Percentiles rank a stretch among this genome's conserved stretches.
Conservation (phyloP, 805 yeast genomes). For the Nakazawaea populi region DNA sequence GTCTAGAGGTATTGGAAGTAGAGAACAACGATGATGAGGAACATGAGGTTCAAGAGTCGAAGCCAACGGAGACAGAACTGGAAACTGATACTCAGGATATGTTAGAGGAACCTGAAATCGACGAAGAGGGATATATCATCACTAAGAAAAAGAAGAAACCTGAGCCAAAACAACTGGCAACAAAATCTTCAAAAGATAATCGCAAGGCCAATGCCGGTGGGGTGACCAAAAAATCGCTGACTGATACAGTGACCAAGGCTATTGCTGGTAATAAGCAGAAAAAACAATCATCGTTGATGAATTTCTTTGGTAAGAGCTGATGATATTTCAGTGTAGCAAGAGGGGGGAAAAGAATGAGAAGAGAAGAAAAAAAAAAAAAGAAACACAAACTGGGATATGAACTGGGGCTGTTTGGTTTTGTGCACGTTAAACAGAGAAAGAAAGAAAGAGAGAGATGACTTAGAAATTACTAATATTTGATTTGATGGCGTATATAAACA, state of each 20-base stretch:
- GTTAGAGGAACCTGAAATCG: conserved; percentile 22
- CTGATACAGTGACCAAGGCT: conserved; percentile 6
- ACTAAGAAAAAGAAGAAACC: conserved; percentile 20
- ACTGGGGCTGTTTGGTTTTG: background rate
- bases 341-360: too few species aligned
- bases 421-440: background rate
- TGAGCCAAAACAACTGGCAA: background rate
- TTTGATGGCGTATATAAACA: background rate
- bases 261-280: conserved; percentile 20
- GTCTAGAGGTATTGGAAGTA: background rate
- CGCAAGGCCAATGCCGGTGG: too few species aligned
- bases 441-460: background rate
- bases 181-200: too few species aligned
- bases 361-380: too few species aligned
- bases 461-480: conserved; percentile 8
- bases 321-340: background rate
- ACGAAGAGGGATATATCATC: conserved; percentile 47
- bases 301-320: conserved; percentile 37
- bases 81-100: conserved; percentile 12
- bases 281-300: conserved; percentile 40
- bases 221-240: background rate
- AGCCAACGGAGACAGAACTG: conserved; percentile 2
- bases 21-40: background rate
- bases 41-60: background rate
- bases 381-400: too few species aligned